These are phyloP conservation scores for Crucihimalaya himalaica DNA, from an alignment of 345 rosid species.

Conservation along the genomic window DNA sequence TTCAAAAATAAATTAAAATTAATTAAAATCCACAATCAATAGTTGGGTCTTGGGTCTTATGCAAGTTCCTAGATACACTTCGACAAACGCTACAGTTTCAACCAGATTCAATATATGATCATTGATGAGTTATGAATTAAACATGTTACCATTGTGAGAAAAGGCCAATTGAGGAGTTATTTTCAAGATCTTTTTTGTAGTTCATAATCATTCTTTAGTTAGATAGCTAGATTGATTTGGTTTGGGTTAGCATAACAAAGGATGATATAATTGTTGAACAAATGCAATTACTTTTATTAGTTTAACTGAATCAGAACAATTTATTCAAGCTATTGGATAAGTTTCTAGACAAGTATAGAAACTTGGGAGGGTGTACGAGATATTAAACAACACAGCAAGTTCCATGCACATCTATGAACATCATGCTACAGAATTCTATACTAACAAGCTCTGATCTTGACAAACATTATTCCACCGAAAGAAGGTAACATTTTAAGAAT, in stretches of 20 bases:
- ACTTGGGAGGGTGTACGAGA: background rate
- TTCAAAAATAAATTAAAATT: too few relatives aligned
- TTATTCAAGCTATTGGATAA: slow-evolving; percentile 13
- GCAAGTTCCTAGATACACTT: background rate
- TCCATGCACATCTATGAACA: slow-evolving; percentile 9
- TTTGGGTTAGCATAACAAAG: background rate
- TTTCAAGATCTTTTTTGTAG: background rate
- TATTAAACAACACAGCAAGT: slow-evolving; percentile 9
- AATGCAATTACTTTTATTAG: background rate
- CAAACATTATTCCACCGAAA: slow-evolving; percentile 17
- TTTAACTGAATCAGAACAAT: slow-evolving; percentile 4
- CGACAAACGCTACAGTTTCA: background rate
- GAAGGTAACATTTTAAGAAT: slow-evolving; percentile 35
- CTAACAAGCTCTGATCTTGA: slow-evolving; percentile 26
- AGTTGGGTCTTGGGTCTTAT: too few relatives aligned
- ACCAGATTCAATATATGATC: background rate
- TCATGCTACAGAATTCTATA: slow-evolving; percentile 28
- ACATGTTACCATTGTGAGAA: background rate
- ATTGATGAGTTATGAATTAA: background rate
- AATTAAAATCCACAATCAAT: too few relatives aligned
- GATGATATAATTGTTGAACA: background rate
- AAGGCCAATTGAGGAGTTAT: background rate
- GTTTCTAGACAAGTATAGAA: slow-evolving; percentile 18
- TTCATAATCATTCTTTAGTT: background rate
- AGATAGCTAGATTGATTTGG: background rate